Conservation (phyloP, 306 rosid species). For the Dryas alaskensis region DNA sequence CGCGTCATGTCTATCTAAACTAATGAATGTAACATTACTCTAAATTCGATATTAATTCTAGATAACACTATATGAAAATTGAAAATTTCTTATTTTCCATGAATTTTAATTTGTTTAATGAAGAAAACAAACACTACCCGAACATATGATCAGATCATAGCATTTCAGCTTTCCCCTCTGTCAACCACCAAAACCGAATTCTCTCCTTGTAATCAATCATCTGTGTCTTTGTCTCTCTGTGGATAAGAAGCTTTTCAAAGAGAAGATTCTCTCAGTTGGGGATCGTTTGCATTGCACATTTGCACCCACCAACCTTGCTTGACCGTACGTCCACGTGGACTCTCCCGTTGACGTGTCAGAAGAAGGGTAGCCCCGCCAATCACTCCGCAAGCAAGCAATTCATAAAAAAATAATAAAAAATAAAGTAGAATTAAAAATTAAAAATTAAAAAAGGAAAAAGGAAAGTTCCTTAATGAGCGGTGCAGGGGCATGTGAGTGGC, state of each 20-base stretch:
- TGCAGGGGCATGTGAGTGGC: conserved; percentile 18
- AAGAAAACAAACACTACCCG: background rate
- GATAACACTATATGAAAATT: too few species aligned
- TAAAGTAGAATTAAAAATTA: background rate
- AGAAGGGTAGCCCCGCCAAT: conserved; percentile 25
- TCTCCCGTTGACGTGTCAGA: conserved; percentile 10
- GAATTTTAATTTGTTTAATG: too few species aligned
- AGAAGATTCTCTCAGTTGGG: conserved; percentile 7
- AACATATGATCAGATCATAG: too few species aligned
- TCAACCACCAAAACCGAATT: background rate
- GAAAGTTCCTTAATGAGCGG: conserved; percentile 11
- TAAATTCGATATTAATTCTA: too few species aligned
- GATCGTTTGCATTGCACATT: conserved; percentile 8
- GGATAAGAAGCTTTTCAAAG: conserved; percentile 2
- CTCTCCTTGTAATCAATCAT: too few species aligned
- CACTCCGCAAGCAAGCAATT: conserved; percentile 24
- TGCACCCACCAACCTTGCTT: conserved; percentile 18
- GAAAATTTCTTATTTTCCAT: too few species aligned
- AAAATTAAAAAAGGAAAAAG: background rate
- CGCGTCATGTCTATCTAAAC: too few species aligned
- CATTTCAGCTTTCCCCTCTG: background rate
- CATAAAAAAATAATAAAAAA: background rate
- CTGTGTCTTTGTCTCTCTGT: background rate
- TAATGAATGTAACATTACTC: too few species aligned
- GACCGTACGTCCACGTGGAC: conserved; percentile 30